Evolutionary conservation across 2,329 filamentous ascomycete species (phyloP).

Genomic region (Passalora sequoiae): DNA sequence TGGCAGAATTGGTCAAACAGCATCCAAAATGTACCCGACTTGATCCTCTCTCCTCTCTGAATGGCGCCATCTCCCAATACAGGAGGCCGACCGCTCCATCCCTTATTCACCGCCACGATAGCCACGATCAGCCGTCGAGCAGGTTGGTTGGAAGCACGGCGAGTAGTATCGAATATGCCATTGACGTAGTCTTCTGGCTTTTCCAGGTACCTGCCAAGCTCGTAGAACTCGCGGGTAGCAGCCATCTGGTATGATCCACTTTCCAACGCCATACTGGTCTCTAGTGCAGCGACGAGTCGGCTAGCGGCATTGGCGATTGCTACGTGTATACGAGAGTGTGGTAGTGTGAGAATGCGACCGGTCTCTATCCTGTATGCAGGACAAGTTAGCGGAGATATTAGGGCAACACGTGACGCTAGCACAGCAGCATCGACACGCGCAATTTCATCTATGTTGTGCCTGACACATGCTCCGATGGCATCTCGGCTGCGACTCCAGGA

Average conservation of each 20-base stretch:
- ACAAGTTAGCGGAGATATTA: too few species aligned
- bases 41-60: neutral
- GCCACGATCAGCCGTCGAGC: conserved; percentile 1
- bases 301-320: neutral
- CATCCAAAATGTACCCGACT: neutral
- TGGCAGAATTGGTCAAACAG: neutral
- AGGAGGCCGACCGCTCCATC: neutral
- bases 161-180: neutral
- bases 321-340: neutral
- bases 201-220: neutral
- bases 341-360: neutral
- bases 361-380: too few species aligned
- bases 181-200: neutral
- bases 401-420: too few species aligned
- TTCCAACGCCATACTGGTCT: neutral
- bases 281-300: neutral
- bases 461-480: too few species aligned
- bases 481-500: too few species aligned
- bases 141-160: neutral
- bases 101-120: neutral
- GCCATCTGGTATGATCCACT: neutral
- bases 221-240: neutral
- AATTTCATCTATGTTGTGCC: too few species aligned
- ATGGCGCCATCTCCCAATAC: neutral
- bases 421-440: too few species aligned